Evolutionary conservation across 2,329 filamentous ascomycete species (phyloP), one percentile per base, ranked within the genome.

Genomic region (Aspergillus novoparasiticus): DNA sequence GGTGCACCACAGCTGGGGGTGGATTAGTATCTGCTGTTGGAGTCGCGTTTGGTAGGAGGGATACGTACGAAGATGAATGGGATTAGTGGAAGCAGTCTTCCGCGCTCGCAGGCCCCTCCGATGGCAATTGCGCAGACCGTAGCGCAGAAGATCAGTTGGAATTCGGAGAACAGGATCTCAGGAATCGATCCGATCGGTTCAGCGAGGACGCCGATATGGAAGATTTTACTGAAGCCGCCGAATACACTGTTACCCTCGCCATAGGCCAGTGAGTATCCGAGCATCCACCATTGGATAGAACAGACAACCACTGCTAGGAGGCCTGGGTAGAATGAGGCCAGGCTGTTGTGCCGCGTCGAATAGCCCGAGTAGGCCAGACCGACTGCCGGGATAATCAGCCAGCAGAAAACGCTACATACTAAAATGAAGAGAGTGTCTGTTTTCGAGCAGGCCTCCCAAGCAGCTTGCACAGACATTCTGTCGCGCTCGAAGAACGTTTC

Each of bases 401-500:
- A 84, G 69, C 82, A 85, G 65, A 84, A 82, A 39, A 83, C 81
- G 23, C 77, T 81, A 70, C 82, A 84, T n/a, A 83, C 76, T 9
- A 84, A 75, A 54, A 84, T 78, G 69, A 84, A 84, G 51, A 82
- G 73, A 0, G 83, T 85, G 68, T 85, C 83, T n/a, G 73, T 83
- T 64, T 82, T 80, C 71, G 83, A 80, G 72, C 83, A 85, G 56
- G 79, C 77, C 59, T 83, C 81, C 82, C 83, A 85, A 23, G 81
- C 82, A 46, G 78, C 65, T 45, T 80, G 68, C n/a, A 81, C 74
- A 10, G 65, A 67, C 66, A 68, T 68, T 16, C 54, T 59, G 61
- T 19, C 48, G 48, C 48, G 10, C n/a, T 23, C 43, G 11, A 46
- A 4, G 21, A 23, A 23, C n/a, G 26, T n/a, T 19, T 6, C 5